phyloP scores from a whole-genome alignment of 352 stramenopile genomes.

The Globisporangium cederbergense region DNA sequence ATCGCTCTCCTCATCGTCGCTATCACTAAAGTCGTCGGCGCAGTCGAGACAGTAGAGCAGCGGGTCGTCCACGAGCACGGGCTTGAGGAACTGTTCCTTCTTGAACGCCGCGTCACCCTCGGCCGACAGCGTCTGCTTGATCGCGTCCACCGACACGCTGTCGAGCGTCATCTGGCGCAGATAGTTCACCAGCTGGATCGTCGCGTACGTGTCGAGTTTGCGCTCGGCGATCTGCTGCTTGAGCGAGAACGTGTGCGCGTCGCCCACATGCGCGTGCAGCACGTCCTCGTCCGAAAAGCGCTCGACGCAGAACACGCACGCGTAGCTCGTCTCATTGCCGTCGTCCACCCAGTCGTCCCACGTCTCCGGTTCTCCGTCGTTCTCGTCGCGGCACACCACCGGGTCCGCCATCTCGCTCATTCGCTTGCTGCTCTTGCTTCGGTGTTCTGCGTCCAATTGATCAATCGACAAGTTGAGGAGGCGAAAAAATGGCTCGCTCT shows the following conservation, averaged over 20 bases:
- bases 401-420: slow-evolving; percentile 10
- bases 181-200: slow-evolving; percentile 80
- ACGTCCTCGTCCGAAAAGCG: slow-evolving; percentile 41
- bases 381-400: slow-evolving; percentile 21
- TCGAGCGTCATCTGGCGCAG: slow-evolving; percentile 47
- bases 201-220: slow-evolving; percentile 73
- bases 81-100: slow-evolving; percentile 73
- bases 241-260: slow-evolving; percentile 63
- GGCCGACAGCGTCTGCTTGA: slow-evolving; percentile 42
- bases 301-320: slow-evolving; percentile 68
- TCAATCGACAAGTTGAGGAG: neutral
- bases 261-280: slow-evolving; percentile 58
- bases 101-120: slow-evolving; percentile 51
- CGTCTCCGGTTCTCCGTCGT: slow-evolving; percentile 44
- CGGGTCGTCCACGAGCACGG: slow-evolving; percentile 71
- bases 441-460: neutral
- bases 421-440: neutral
- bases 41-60: slow-evolving; percentile 81
- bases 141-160: slow-evolving; percentile 27
- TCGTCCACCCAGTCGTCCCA: slow-evolving; percentile 89
- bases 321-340: slow-evolving; percentile 37
- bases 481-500: slow-evolving; percentile 1
- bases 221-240: slow-evolving; percentile 39
- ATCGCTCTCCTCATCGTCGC: slow-evolving; percentile 33
- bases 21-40: slow-evolving; percentile 50